Base-by-base conservation (phyloP, 192 early-diverging fungal genomes). In the Piromyces finnis region DNA sequence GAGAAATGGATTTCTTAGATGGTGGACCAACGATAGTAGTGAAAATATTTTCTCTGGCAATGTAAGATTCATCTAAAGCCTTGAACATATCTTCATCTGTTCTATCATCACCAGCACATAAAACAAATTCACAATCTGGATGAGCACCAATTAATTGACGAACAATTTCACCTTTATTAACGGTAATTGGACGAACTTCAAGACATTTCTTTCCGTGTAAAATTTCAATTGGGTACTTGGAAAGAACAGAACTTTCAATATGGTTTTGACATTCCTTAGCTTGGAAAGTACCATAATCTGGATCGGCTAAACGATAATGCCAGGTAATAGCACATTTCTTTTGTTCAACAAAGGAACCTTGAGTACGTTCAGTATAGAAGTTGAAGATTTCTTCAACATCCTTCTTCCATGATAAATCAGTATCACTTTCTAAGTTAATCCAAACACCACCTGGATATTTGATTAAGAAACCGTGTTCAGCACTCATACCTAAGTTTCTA, bases 151-250 rank as follows among this genome's bases (percentile, higher is more conserved):
- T 26, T 77, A 99, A 82, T 14, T 93, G 88, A 85, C 96, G 95
- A 80, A 98, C 94, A 81, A 98, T 97, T 85, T 99, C 96, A 15
- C 98, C 98, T 87, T 98, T 99, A 88, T 97, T 99, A 78, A 97
- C 91, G 5, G 91, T 88, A 9, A 92, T 92, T n/a, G 97, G 96
- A 16, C 96, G 90, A n/a, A 68, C 51, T 82, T 99, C 97, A 12
- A 99, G 88, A 79, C 96, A 96, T 88, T 98, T 99, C 84, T 98
- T 97, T 77, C 98, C 97, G 27, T 96, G 89, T 78, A 99, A 83
- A 37, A 98, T 92, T 83, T 98, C 98, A 22, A 99, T 92, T 0
- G 97, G 96, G 29, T 94, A 87, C 86, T 96, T 96, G n/a, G 95
- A 94, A 26, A 97, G 86, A 11, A 99, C 90, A 13, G 94, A 90